Percentiles rank a stretch among this genome's conserved stretches.
Conservation (phyloP, 2,329 filamentous ascomycete genomes). For the Mariannaea sp. region DNA sequence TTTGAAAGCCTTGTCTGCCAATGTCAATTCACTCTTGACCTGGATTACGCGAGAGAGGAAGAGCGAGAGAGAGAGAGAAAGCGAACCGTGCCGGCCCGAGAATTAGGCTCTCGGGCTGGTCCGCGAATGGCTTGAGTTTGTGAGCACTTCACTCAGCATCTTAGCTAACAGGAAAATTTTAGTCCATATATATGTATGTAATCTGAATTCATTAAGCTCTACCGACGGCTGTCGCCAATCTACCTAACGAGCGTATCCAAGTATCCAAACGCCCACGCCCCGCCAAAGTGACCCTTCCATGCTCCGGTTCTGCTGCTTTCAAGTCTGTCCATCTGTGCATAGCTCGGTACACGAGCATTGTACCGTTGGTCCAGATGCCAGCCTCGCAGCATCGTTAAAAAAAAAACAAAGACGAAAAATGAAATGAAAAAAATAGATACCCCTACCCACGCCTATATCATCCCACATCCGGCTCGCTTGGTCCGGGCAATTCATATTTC, state of each 20-base stretch:
- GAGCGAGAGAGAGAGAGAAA: too few relatives aligned
- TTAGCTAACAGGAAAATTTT: too few relatives aligned
- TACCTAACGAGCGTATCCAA: not conserved
- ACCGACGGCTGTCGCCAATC: not conserved
- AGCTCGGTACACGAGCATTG: constrained; percentile 28
- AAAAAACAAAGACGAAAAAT: constrained; percentile 23
- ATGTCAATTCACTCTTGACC: too few relatives aligned
- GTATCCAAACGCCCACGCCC: constrained; percentile 22
- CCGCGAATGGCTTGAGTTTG: not conserved
- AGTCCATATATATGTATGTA: too few relatives aligned
- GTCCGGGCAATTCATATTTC: constrained; percentile 40
- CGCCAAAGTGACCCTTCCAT: too few relatives aligned
- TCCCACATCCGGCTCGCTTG: constrained; percentile 35
- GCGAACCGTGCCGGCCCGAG: not conserved
- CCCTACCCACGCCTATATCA: constrained; percentile 36
- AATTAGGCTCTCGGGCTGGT: constrained; percentile 14
- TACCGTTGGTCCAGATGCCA: constrained; percentile 31
- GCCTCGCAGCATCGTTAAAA: constrained; percentile 23
- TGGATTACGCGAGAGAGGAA: too few relatives aligned
- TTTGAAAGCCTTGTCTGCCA: too few relatives aligned
- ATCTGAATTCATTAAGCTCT: not conserved
- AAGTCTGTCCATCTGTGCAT: constrained; percentile 24
- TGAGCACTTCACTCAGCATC: too few relatives aligned
- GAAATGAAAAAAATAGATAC: too few relatives aligned
- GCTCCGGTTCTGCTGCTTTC: constrained; percentile 27